Conservation (phyloP, 2,329 filamentous ascomycete genomes). For the Orbilia javanica region DNA sequence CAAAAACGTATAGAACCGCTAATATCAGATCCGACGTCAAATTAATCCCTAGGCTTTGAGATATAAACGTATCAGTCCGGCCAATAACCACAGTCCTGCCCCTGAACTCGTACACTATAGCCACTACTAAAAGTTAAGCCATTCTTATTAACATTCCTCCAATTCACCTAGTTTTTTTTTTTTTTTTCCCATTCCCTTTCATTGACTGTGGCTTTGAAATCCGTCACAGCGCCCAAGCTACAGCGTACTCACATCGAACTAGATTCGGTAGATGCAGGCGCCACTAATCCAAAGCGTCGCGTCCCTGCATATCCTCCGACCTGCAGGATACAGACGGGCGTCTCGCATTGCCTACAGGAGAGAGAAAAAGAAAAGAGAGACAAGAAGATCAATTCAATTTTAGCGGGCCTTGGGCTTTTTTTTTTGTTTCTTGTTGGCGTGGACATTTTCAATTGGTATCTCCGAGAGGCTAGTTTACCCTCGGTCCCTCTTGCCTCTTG, state of each 20-base stretch:
- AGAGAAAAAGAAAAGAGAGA: conserved; percentile 6
- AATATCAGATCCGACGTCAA: background rate
- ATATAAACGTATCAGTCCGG: background rate
- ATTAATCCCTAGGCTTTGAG: background rate
- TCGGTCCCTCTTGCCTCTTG: background rate
- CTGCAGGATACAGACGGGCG: conserved; percentile 23
- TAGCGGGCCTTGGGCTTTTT: background rate
- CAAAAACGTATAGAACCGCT: background rate
- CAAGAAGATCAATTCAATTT: background rate
- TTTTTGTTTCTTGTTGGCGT: conserved; percentile 7
- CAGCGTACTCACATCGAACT: background rate
- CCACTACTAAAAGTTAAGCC: background rate
- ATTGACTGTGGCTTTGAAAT: background rate
- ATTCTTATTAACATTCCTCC: background rate
- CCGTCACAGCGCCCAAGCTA: background rate
- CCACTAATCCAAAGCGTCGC: conserved; percentile 20
- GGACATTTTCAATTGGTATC: conserved; percentile 12
- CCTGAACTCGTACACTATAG: background rate
- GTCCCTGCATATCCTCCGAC: conserved; percentile 27
- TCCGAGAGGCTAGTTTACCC: background rate
- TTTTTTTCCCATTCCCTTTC: no score
- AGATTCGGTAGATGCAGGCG: conserved; percentile 22
- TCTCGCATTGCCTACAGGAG: conserved; percentile 18
- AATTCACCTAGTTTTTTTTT: background rate
- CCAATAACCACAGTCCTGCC: background rate